A percentile compares a stretch with the other conserved stretches of the same genome.
phyloP scores from a whole-genome alignment of 1,284 basidiomycete species.

The Flammula alnicola region DNA sequence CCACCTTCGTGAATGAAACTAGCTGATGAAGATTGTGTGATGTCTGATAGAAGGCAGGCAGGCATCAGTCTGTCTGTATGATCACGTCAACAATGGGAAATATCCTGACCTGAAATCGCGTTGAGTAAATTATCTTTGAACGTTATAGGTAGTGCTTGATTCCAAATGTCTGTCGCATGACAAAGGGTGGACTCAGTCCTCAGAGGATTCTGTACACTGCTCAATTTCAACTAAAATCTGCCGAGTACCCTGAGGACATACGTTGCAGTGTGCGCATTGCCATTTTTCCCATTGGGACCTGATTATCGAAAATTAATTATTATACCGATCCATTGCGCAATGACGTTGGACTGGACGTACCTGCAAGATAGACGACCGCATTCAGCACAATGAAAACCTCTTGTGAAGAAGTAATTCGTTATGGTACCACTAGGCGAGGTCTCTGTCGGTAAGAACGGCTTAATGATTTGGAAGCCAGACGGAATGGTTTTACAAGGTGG shows the following conservation, averaged over 20 bases:
- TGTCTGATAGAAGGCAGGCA: constrained; percentile 31
- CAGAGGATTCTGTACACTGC: constrained; percentile 3
- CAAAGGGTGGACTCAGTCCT: constrained; percentile 34
- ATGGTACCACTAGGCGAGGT: constrained; percentile 37
- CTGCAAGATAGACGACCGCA: constrained; percentile 77
- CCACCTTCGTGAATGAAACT: constrained; percentile 31
- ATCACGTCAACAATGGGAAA: not conserved
- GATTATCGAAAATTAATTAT: not conserved
- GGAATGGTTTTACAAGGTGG: constrained; percentile 31
- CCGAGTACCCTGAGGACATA: constrained; percentile 24
- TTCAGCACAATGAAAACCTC: constrained; percentile 67
- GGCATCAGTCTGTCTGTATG: not conserved
- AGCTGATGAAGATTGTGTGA: constrained; percentile 28
- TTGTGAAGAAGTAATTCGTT: constrained; percentile 59
- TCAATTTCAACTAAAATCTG: not conserved
- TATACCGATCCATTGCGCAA: not conserved
- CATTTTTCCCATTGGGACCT: constrained; percentile 76
- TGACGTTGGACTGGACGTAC: constrained; percentile 39
- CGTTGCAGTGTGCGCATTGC: constrained; percentile 64
- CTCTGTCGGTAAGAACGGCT: constrained; percentile 22
- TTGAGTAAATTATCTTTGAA: constrained; percentile 35
- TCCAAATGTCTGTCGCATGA: constrained; percentile 39
- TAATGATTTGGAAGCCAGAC: constrained; percentile 29
- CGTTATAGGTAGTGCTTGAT: constrained; percentile 30
- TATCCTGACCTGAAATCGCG: constrained; percentile 29